Conservation (phyloP, 2,329 filamentous ascomycete genomes). For the Penicillium sp. region DNA sequence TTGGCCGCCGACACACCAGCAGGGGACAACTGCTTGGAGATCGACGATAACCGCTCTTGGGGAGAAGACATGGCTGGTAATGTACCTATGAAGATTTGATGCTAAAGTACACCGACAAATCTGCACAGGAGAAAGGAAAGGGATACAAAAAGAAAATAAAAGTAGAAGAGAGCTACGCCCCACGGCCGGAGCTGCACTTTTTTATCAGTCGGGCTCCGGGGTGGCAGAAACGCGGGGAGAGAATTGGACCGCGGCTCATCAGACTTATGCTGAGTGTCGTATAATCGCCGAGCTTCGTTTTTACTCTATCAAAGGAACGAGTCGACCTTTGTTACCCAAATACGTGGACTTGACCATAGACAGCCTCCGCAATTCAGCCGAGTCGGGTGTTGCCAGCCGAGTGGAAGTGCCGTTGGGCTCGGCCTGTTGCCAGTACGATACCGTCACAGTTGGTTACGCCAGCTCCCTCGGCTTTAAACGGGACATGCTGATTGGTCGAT, state of each 20-base stretch:
- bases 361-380: constrained; percentile 1
- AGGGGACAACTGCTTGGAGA: constrained; percentile 49
- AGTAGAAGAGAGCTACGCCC: neutral
- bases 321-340: neutral
- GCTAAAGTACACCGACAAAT: neutral
- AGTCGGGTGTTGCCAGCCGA: constrained; percentile 28
- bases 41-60: constrained; percentile 49
- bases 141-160: constrained; percentile 9
- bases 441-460: constrained; percentile 32
- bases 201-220: constrained; percentile 21
- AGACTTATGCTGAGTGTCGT: constrained; percentile 6
- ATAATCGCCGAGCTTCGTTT: neutral
- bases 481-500: constrained; percentile 11
- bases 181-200: constrained; percentile 9
- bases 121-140: neutral
- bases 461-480: constrained; percentile 7
- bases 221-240: constrained; percentile 26
- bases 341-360: neutral
- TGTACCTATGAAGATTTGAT: neutral
- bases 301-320: neutral
- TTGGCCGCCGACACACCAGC: constrained; percentile 35
- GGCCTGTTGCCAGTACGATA: constrained; percentile 35
- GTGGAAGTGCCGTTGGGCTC: constrained; percentile 33
- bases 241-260: constrained; percentile 34
- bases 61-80: constrained; percentile 44